Evolutionary conservation across 306 rosid genomes (phyloP).

Genomic region (Glycyrrhiza uralensis): DNA sequence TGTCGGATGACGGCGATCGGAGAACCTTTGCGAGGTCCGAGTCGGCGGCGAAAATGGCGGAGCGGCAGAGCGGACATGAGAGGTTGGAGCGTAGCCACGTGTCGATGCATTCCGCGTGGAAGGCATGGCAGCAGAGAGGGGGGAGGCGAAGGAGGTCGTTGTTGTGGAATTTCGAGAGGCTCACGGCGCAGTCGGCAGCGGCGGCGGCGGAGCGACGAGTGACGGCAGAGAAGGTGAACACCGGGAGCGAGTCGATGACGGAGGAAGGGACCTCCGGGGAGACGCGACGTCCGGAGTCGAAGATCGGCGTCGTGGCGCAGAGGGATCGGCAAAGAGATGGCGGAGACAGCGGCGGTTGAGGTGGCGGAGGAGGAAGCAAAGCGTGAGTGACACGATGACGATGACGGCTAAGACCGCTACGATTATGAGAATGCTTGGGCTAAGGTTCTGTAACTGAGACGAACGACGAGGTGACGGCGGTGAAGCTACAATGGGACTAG

Average conservation of each 20-base stretch:
- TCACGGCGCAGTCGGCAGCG: constrained; percentile 62
- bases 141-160: constrained; percentile 58
- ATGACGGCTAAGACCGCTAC: too few relatives aligned
- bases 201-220: constrained; percentile 34
- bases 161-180: constrained; percentile 59
- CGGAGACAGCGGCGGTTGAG: constrained; percentile 63
- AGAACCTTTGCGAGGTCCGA: constrained; percentile 43
- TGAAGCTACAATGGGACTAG: too few relatives aligned
- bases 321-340: constrained; percentile 13
- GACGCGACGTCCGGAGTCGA: constrained; percentile 45
- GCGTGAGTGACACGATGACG: too few relatives aligned
- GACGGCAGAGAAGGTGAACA: constrained; percentile 54
- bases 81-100: constrained; percentile 65
- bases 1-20: constrained; percentile 9
- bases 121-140: constrained; percentile 72
- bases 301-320: constrained; percentile 6
- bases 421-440: constrained; percentile 52
- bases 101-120: constrained; percentile 61
- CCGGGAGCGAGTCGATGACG: constrained; percentile 52
- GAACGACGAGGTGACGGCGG: constrained; percentile 13
- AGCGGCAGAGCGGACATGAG: constrained; percentile 71
- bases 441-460: constrained; percentile 26
- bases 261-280: too few relatives aligned
- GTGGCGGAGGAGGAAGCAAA: too few relatives aligned
- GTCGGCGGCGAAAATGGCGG: too few relatives aligned